These are phyloP conservation scores for Botrytis deweyae DNA, from an alignment of 2,329 filamentous ascomycete genomes.

Conservation along the genomic window DNA sequence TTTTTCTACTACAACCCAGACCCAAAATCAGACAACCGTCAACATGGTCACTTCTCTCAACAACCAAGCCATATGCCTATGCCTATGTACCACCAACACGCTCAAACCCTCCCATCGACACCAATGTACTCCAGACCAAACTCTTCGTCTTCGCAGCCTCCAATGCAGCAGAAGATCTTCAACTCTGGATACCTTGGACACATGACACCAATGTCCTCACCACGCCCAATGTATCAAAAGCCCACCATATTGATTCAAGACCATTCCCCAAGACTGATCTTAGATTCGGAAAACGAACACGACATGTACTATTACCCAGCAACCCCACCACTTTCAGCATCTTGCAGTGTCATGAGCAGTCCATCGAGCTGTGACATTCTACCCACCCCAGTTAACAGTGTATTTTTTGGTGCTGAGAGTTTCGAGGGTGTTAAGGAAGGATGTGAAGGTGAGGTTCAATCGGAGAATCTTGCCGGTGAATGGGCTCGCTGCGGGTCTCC, in stretches of 20 bases:
- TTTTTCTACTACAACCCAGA: constrained; percentile 90
- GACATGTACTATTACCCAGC: constrained; percentile 72
- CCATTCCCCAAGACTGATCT: constrained; percentile 55
- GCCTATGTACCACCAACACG: constrained; percentile 51
- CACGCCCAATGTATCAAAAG: constrained; percentile 70
- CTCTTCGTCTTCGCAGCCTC: constrained; percentile 63
- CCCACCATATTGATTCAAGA: constrained; percentile 67
- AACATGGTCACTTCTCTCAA: constrained; percentile 73
- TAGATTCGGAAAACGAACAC: constrained; percentile 73
- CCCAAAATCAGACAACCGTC: constrained; percentile 67
- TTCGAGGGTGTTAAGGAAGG: constrained; percentile 68
- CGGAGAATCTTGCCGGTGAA: constrained; percentile 71
- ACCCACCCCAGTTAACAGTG: constrained; percentile 78
- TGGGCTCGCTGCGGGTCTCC: constrained; percentile 79
- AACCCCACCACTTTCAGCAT: constrained; percentile 82
- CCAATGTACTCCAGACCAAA: constrained; percentile 65
- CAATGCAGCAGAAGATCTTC: constrained; percentile 38
- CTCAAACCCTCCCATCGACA: constrained; percentile 60
- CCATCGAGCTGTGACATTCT: constrained; percentile 75
- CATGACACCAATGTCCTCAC: constrained; percentile 75
- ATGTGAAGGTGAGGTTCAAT: constrained; percentile 67
- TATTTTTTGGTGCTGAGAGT: constrained; percentile 71
- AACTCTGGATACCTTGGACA: constrained; percentile 38
- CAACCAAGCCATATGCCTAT: constrained; percentile 51
- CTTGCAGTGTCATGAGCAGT: constrained; percentile 83